phyloP scores from a whole-genome alignment of 139 green algal genomes.

The Chlorella sp. region DNA sequence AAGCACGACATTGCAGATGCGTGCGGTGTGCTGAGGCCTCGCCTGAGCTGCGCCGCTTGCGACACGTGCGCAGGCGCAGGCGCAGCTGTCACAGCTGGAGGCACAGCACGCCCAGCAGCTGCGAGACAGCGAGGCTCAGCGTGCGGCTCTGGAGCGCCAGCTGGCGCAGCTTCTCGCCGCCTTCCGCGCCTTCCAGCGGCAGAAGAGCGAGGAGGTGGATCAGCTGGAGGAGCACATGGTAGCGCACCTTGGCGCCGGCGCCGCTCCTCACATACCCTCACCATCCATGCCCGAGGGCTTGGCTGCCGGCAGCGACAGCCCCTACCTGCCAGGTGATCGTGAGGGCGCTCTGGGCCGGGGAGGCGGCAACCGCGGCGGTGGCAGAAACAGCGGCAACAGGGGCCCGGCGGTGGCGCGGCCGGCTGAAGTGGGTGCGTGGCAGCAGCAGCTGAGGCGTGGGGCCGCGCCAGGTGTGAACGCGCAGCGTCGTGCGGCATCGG shows the following conservation, averaged over 20 bases:
- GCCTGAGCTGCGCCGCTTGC: too few species aligned
- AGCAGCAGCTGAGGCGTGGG: too few species aligned
- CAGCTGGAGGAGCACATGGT: constrained; percentile 21
- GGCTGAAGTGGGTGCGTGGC: too few species aligned
- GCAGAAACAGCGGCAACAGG: neutral
- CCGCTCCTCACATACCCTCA: neutral
- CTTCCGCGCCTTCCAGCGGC: constrained; percentile 21
- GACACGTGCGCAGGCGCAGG: neutral
- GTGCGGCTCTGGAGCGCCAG: constrained; percentile 11
- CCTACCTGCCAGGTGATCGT: neutral
- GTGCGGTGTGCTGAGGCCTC: too few species aligned
- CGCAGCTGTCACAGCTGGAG: neutral
- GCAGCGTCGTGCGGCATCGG: too few species aligned
- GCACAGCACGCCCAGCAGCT: neutral
- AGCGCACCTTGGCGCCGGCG: constrained; percentile 5
- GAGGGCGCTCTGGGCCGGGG: neutral
- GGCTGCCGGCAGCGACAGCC: neutral
- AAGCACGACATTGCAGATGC: too few species aligned
- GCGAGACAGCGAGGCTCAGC: neutral
- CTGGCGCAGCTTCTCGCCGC: constrained; percentile 15
- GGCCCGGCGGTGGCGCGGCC: neutral
- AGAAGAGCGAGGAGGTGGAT: constrained; percentile 26
- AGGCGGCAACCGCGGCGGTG: neutral
- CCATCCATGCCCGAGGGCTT: neutral
- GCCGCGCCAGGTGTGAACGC: too few species aligned